Conservation (phyloP, 305 asterid genomes). For the Solanum hybrid region DNA sequence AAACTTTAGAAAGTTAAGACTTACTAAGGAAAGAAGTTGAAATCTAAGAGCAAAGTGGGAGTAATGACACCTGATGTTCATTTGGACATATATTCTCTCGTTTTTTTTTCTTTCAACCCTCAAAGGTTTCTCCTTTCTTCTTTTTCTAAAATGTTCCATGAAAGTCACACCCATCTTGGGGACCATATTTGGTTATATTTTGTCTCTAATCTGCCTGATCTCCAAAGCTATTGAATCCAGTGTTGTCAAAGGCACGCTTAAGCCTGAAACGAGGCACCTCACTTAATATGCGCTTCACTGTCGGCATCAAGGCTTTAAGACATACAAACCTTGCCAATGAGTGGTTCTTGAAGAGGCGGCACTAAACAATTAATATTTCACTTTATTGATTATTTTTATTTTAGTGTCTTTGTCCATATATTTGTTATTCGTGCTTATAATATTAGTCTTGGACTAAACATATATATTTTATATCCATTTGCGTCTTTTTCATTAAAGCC, state of each 20-base stretch:
- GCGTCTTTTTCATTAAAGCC: not conserved
- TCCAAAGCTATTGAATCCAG: not conserved
- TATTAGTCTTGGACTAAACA: not conserved
- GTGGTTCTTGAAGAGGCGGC: not conserved
- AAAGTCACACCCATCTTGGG: not conserved
- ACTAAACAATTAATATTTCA: not conserved
- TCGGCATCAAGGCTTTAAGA: not conserved
- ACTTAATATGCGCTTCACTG: not conserved
- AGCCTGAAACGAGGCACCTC: not conserved
- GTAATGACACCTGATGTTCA: not conserved
- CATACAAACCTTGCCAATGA: not conserved
- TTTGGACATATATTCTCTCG: not conserved
- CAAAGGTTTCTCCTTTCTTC: not conserved
- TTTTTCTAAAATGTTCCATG: not conserved
- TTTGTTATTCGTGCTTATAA: not conserved
- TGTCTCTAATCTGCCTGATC: not conserved
- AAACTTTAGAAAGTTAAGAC: not conserved
- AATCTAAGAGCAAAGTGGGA: not conserved
- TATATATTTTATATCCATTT: not conserved
- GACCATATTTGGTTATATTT: not conserved
- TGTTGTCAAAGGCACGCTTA: not conserved
- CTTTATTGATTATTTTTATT: not conserved
- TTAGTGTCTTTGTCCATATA: not conserved
- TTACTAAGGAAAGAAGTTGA: not conserved
- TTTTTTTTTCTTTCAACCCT: not conserved